Conservation (phyloP, 1,284 basidiomycete species). For the Psilocybe mexicana region DNA sequence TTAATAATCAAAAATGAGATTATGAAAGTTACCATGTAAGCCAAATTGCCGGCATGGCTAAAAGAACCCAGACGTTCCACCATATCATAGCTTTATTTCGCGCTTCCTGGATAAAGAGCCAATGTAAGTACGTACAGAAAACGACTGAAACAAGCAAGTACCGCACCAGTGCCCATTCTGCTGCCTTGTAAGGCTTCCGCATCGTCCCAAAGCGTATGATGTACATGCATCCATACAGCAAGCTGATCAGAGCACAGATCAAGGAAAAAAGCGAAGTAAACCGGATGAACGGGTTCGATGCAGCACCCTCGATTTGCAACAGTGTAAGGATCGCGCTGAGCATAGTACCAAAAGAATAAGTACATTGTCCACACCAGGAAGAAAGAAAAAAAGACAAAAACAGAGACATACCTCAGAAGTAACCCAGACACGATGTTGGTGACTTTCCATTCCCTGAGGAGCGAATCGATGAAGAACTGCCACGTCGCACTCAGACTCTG, state of each 20-base stretch:
- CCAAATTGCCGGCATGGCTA: constrained; percentile 42
- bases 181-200: constrained; percentile 67
- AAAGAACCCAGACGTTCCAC: constrained; percentile 77
- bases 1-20: not conserved
- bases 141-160: not conserved
- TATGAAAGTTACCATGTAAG: constrained; percentile 32
- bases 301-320: constrained; percentile 58
- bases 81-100: constrained; percentile 53
- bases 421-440: constrained; percentile 44
- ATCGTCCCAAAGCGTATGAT: constrained; percentile 72
- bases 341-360: not conserved
- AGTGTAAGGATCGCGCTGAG: constrained; percentile 67
- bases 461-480: constrained; percentile 43
- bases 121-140: not conserved
- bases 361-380: no score
- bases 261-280: constrained; percentile 63
- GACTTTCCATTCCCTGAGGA: constrained; percentile 46
- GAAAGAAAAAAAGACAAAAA: not conserved
- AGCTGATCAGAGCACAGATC: constrained; percentile 62
- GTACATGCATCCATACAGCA: constrained; percentile 70
- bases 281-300: constrained; percentile 57
- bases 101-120: constrained; percentile 45
- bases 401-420: constrained; percentile 30
- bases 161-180: constrained; percentile 64
- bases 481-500: constrained; percentile 31